phyloP scores from a whole-genome alignment of 169 alveolate species.

The Blepharisma undulans region DNA sequence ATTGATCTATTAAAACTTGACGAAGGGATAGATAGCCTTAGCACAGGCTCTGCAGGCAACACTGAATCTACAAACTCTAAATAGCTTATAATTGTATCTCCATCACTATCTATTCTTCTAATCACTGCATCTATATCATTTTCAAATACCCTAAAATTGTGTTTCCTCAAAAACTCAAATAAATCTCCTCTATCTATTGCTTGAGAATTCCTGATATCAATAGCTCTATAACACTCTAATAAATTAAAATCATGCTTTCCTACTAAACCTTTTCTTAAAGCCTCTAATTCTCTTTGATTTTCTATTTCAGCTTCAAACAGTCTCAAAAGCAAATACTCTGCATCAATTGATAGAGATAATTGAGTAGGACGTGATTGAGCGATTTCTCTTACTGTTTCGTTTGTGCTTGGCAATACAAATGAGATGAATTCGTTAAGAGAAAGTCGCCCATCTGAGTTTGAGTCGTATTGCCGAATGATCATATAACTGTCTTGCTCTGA shows the following conservation, averaged over 20 bases:
- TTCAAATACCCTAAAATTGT: slow-evolving; percentile 29
- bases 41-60: slow-evolving; percentile 23
- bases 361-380: slow-evolving; percentile 35
- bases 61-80: slow-evolving; percentile 37
- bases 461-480: slow-evolving; percentile 36
- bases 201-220: slow-evolving; percentile 36
- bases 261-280: not conserved
- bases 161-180: slow-evolving; percentile 29
- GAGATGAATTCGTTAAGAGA: not conserved
- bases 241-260: not conserved
- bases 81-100: slow-evolving; percentile 39
- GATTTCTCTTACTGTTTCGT: slow-evolving; percentile 34
- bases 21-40: not conserved
- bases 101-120: slow-evolving; percentile 63
- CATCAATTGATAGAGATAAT: not conserved
- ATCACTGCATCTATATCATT: slow-evolving; percentile 46
- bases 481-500: slow-evolving; percentile 15
- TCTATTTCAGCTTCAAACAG: not conserved
- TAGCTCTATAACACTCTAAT: not conserved
- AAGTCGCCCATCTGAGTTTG: slow-evolving; percentile 23
- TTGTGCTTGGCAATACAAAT: slow-evolving; percentile 28
- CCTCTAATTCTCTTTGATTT: not conserved
- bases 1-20: not conserved
- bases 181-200: slow-evolving; percentile 37
- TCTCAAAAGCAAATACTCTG: not conserved